Conservation (phyloP, 2,329 filamentous ascomycete species). For the Hymenoscyphus infarciens region DNA sequence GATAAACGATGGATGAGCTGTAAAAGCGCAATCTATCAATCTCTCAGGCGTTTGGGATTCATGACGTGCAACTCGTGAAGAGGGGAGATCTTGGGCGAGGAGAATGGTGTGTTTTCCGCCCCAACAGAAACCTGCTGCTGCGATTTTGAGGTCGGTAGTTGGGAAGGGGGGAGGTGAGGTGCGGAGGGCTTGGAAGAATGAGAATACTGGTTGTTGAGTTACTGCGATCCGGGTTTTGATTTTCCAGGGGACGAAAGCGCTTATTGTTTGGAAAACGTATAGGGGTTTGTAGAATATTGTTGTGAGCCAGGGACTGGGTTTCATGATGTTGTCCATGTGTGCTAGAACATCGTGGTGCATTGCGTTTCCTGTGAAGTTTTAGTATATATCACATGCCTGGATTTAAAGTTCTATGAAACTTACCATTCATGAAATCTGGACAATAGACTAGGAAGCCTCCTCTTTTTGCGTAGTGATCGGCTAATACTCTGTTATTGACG, state of each 20-base stretch:
- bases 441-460: conserved; percentile 44
- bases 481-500: conserved; percentile 42
- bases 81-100: conserved; percentile 42
- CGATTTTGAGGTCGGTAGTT: conserved; percentile 41
- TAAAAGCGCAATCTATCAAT: conserved; percentile 50
- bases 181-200: conserved; percentile 40
- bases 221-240: conserved; percentile 28
- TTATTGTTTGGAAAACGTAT: conserved; percentile 43
- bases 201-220: conserved; percentile 36
- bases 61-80: conserved; percentile 20
- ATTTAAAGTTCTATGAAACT: no score
- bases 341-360: background rate
- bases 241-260: conserved; percentile 25
- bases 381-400: no score
- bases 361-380: no score
- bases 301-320: conserved; percentile 22
- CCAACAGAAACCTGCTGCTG: conserved; percentile 60
- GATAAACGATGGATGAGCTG: conserved; percentile 50
- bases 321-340: conserved; percentile 25
- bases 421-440: conserved; percentile 49
- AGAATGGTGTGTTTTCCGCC: conserved; percentile 53
- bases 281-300: conserved; percentile 33
- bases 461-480: conserved; percentile 43
- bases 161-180: conserved; percentile 28
- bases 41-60: conserved; percentile 4